These are phyloP conservation scores for Calonectria pauciramosa DNA, from an alignment of 2,329 filamentous ascomycete genomes.

Conservation along the genomic window DNA sequence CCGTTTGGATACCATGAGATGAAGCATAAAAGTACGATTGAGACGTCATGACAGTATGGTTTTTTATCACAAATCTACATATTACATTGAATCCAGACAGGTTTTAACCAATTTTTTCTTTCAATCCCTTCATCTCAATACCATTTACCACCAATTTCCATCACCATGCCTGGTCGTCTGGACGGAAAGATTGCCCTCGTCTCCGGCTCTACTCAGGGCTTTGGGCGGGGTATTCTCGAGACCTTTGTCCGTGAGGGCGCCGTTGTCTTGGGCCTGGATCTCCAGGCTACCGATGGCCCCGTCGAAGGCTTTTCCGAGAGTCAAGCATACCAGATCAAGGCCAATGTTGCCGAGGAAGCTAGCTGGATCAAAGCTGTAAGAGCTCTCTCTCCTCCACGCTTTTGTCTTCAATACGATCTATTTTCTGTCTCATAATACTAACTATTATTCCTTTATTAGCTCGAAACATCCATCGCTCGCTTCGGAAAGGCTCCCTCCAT, in stretches of 20 bases:
- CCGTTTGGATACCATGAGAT: not conserved
- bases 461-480: slow-evolving; percentile 24
- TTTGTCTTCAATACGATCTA: not conserved
- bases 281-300: slow-evolving; percentile 27
- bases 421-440: not conserved
- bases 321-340: slow-evolving; percentile 37
- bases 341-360: slow-evolving; percentile 36
- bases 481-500: slow-evolving; percentile 30
- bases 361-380: slow-evolving; percentile 33
- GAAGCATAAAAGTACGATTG: not conserved
- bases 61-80: not conserved
- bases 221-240: slow-evolving; percentile 30
- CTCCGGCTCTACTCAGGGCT: slow-evolving; percentile 28
- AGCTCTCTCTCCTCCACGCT: not conserved
- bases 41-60: not conserved
- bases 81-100: not conserved
- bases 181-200: slow-evolving; percentile 31
- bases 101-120: too few species aligned
- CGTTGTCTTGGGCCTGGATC: slow-evolving; percentile 23
- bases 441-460: slow-evolving; percentile 3
- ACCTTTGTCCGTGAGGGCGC: slow-evolving; percentile 29
- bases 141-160: not conserved
- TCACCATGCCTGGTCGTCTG: slow-evolving; percentile 29
- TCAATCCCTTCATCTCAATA: not conserved
- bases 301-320: slow-evolving; percentile 31